Evolutionary conservation across 2,329 filamentous ascomycete genomes (phyloP).

Genomic region (Microcyclospora pomicola): DNA sequence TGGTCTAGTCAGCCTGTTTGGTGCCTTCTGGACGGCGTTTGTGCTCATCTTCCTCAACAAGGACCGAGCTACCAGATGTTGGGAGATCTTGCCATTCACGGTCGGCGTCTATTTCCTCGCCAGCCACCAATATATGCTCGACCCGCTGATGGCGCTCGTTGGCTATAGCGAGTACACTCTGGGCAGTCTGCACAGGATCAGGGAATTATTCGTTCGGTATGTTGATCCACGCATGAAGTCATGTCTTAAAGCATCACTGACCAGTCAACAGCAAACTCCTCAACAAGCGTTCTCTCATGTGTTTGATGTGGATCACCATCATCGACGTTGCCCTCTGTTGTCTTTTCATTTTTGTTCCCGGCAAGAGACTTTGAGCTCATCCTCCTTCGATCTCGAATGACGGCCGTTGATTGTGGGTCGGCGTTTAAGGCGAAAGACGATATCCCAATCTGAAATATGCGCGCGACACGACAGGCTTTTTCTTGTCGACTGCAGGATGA

Average conservation of each 20-base stretch:
- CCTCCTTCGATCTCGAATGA: no score
- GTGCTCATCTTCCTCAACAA: conserved; percentile 83
- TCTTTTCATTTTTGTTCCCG: conserved; percentile 89
- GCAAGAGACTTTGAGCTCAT: conserved; percentile 52
- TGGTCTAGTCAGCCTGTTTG: conserved; percentile 76
- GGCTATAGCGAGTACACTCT: conserved; percentile 94
- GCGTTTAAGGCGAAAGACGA: no score
- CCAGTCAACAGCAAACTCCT: conserved; percentile 49
- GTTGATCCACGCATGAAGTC: conserved; percentile 3
- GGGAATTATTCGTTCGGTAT: conserved; percentile 69
- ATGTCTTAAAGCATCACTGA: conserved; percentile 2
- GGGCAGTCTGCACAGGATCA: conserved; percentile 75
- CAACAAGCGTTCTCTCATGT: conserved; percentile 68
- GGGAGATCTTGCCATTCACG: conserved; percentile 87
- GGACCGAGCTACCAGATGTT: conserved; percentile 59
- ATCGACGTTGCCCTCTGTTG: conserved; percentile 72
- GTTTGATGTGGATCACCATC: conserved; percentile 59
- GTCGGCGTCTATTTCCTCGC: conserved; percentile 77
- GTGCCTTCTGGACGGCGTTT: conserved; percentile 86
- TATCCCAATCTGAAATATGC: no score
- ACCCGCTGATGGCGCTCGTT: conserved; percentile 77
- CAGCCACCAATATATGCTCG: conserved; percentile 90
- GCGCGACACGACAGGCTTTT: no score
- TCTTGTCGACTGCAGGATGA: no score
- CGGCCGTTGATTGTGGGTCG: no score